Evolutionary conservation across 257 asterid species (phyloP).

Genomic region (Fraxinus pennsylvanica): DNA sequence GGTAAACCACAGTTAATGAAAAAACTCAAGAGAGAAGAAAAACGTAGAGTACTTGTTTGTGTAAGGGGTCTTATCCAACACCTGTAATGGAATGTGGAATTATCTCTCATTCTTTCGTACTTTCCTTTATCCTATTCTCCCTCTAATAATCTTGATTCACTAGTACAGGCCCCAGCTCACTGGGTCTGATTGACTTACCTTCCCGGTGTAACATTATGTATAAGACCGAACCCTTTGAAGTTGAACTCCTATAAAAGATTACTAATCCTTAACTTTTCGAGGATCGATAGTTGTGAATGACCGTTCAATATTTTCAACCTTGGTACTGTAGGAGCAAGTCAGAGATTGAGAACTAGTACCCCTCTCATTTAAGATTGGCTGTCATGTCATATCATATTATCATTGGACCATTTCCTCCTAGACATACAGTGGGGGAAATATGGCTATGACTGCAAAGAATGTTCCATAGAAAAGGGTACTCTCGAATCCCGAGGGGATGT

Average conservation of each 20-base stretch:
- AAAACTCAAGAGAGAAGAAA: too few relatives aligned
- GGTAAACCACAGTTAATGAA: neutral
- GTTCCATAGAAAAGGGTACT: neutral
- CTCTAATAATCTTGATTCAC: neutral
- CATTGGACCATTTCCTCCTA: too few relatives aligned
- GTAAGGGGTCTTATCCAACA: neutral
- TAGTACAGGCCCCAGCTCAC: too few relatives aligned
- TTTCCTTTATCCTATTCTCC: conserved; percentile 1
- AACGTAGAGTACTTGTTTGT: neutral
- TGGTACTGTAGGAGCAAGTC: too few relatives aligned
- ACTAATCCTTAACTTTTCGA: neutral
- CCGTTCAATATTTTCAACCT: too few relatives aligned
- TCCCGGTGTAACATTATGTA: neutral
- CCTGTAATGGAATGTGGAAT: neutral
- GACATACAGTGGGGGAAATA: too few relatives aligned
- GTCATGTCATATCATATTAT: too few relatives aligned
- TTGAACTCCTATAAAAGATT: too few relatives aligned
- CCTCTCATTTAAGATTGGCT: neutral
- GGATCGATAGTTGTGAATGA: neutral
- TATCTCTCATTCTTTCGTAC: neutral
- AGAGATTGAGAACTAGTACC: neutral
- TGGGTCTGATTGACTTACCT: too few relatives aligned
- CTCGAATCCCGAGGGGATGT: neutral
- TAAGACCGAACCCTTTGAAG: neutral
- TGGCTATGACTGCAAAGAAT: too few relatives aligned